These are phyloP conservation scores for Coemansia sp. DNA, from an alignment of 192 early-diverging fungal species.

Conservation along the genomic window DNA sequence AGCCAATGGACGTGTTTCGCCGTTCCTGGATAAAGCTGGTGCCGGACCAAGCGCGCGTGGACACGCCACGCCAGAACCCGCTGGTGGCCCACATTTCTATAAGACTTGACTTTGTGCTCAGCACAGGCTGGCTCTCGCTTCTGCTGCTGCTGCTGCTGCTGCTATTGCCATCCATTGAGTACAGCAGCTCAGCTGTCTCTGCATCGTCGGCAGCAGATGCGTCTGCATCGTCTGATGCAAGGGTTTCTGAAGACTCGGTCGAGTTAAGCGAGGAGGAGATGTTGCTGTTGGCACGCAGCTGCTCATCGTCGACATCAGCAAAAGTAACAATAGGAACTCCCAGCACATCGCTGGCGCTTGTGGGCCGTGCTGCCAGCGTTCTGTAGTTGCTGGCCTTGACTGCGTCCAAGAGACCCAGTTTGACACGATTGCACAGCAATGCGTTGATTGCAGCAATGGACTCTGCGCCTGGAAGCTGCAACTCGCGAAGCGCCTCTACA, in stretches of 20 bases:
- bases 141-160: background rate
- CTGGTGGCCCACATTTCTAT: constrained; percentile 33
- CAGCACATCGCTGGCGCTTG: background rate
- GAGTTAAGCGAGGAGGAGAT: constrained; percentile 44
- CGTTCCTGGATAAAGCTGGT: background rate
- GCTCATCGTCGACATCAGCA: background rate
- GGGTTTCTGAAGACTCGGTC: constrained; percentile 23
- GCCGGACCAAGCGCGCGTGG: constrained; percentile 18
- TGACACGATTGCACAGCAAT: constrained; percentile 40
- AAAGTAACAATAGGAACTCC: constrained; percentile 2
- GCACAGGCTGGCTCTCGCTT: background rate
- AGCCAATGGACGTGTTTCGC: constrained; percentile 29
- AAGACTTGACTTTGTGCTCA: constrained; percentile 21
- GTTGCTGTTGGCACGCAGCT: constrained; percentile 1
- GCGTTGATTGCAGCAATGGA: constrained; percentile 24
- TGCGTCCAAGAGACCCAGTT: constrained; percentile 28
- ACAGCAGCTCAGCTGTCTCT: background rate
- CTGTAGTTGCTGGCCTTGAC: constrained; percentile 20
- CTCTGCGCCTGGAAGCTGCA: constrained; percentile 43
- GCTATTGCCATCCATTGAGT: background rate
- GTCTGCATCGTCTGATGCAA: constrained; percentile 1
- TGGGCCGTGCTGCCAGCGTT: background rate
- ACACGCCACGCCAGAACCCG: constrained; percentile 36
- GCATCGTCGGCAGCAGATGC: background rate
- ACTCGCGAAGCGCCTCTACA: constrained; percentile 25